phyloP scores from a whole-genome alignment of 805 yeast species.

The Saccharomycopsis javanensis region DNA sequence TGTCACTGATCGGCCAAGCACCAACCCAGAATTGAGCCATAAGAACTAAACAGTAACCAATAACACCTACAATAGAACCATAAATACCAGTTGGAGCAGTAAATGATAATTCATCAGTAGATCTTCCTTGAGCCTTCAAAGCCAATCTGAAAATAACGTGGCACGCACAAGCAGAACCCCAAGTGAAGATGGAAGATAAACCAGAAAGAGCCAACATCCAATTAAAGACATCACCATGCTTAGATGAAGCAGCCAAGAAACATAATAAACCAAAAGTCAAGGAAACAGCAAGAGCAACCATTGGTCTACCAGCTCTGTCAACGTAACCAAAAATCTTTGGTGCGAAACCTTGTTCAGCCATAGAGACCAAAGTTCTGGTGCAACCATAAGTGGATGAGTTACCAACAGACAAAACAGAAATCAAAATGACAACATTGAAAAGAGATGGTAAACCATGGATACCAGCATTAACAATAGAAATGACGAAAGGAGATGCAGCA shows the following conservation, averaged over 20 bases:
- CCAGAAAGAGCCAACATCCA: conserved; percentile 63
- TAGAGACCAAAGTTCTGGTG: conserved; percentile 55
- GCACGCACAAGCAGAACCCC: conserved; percentile 50
- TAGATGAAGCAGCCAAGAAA: conserved; percentile 44
- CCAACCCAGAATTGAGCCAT: conserved; percentile 80
- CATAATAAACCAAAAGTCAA: conserved; percentile 48
- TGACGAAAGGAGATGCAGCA: conserved; percentile 69
- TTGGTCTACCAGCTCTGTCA: conserved; percentile 60
- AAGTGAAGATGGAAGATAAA: conserved; percentile 49
- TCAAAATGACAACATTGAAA: conserved; percentile 57
- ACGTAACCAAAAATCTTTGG: conserved; percentile 51
- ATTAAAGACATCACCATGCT: conserved; percentile 46
- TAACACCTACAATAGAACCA: conserved; percentile 57
- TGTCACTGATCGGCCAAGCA: conserved; percentile 58
- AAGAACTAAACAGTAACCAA: conserved; percentile 49
- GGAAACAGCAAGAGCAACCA: conserved; percentile 44
- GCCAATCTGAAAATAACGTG: conserved; percentile 61
- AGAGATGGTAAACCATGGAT: conserved; percentile 54
- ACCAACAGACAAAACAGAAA: conserved; percentile 62
- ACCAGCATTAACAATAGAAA: conserved; percentile 58
- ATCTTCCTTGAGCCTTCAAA: conserved; percentile 54
- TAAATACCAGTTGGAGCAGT: conserved; percentile 55
- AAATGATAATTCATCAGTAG: conserved; percentile 58
- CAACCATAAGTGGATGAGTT: conserved; percentile 63
- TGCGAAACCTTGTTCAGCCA: conserved; percentile 55